A percentile compares a stretch with the other conserved stretches of the same genome.
phyloP scores from a whole-genome alignment of 768 basidiomycete species.

The Tylopilus balloui region DNA sequence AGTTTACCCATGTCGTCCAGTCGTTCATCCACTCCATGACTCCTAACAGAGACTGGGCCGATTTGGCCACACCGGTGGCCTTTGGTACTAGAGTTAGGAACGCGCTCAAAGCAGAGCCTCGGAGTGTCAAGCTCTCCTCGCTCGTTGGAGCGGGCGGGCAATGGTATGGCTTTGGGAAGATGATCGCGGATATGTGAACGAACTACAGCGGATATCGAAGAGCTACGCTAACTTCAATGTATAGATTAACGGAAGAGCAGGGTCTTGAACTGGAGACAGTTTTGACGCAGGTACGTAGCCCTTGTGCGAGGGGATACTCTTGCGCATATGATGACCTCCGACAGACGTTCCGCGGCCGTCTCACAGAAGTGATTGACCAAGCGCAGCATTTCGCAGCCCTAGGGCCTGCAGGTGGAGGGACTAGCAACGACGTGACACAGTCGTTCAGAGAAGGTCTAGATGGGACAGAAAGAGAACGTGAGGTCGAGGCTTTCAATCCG shows the following conservation, averaged over 20 bases:
- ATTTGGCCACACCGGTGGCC: slow-evolving; percentile 77
- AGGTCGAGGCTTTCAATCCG: slow-evolving; percentile 30
- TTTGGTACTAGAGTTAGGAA: slow-evolving; percentile 76
- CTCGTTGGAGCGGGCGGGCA: slow-evolving; percentile 83
- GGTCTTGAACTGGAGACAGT: slow-evolving; percentile 67
- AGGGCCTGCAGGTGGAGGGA: slow-evolving; percentile 51
- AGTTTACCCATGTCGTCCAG: slow-evolving; percentile 10
- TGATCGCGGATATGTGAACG: slow-evolving; percentile 75
- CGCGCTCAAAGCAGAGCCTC: slow-evolving; percentile 84
- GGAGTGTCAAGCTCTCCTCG: slow-evolving; percentile 74
- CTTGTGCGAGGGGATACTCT: slow-evolving; percentile 6
- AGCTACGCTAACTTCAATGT: slow-evolving; percentile 1
- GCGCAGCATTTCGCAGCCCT: slow-evolving; percentile 82
- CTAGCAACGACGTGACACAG: slow-evolving; percentile 57
- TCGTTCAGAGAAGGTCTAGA: slow-evolving; percentile 89
- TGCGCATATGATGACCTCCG: slow-evolving; percentile 3
- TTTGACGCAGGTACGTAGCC: slow-evolving; percentile 54
- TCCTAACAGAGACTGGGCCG: slow-evolving; percentile 74
- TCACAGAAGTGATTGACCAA: slow-evolving; percentile 79
- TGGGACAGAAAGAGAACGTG: slow-evolving; percentile 87
- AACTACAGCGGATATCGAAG: neutral
- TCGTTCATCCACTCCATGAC: slow-evolving; percentile 1
- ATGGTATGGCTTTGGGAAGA: slow-evolving; percentile 92
- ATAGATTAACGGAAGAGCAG: slow-evolving; percentile 73
- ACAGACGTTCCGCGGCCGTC: slow-evolving; percentile 72